A percentile compares a stretch with the other conserved stretches of the same genome.
Conservation (phyloP, 2,329 filamentous ascomycete species). For the Fusarium musae region DNA sequence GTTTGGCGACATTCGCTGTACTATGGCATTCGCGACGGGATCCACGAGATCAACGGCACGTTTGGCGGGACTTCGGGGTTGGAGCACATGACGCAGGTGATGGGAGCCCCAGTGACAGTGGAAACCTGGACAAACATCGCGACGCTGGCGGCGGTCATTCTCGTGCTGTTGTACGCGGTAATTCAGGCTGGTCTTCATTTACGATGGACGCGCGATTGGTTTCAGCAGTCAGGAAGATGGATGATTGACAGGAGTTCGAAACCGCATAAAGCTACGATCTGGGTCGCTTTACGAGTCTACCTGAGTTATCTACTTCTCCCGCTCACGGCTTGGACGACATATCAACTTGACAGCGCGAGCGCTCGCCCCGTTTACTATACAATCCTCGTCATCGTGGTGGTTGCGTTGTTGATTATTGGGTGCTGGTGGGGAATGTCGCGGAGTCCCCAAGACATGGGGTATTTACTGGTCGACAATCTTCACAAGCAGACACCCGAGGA, state of each 20-base stretch:
- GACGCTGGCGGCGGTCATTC: conserved; percentile 67
- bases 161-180: conserved; percentile 69
- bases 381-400: conserved; percentile 48
- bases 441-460: conserved; percentile 43
- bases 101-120: conserved; percentile 70
- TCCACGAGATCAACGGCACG: conserved; percentile 75
- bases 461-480: conserved; percentile 59
- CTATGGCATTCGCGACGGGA: conserved; percentile 57
- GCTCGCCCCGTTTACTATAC: conserved; percentile 41
- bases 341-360: conserved; percentile 64
- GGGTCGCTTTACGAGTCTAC: conserved; percentile 72
- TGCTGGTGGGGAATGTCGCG: conserved; percentile 46
- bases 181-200: conserved; percentile 53
- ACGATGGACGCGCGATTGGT: conserved; percentile 54
- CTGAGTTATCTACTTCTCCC: conserved; percentile 83
- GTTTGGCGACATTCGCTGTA: conserved; percentile 42
- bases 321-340: conserved; percentile 76
- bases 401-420: conserved; percentile 36
- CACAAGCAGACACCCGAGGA: conserved; percentile 70
- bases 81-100: conserved; percentile 73
- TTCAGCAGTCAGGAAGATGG: conserved; percentile 50
- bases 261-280: conserved; percentile 50
- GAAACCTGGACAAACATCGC: conserved; percentile 78
- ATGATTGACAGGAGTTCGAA: conserved; percentile 7
- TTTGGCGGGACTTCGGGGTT: conserved; percentile 67